Percentiles rank a stretch among this genome's conserved stretches.
Evolutionary conservation across 176 grass and related monocot genomes (phyloP).

Genomic region (Oryza punctata): DNA sequence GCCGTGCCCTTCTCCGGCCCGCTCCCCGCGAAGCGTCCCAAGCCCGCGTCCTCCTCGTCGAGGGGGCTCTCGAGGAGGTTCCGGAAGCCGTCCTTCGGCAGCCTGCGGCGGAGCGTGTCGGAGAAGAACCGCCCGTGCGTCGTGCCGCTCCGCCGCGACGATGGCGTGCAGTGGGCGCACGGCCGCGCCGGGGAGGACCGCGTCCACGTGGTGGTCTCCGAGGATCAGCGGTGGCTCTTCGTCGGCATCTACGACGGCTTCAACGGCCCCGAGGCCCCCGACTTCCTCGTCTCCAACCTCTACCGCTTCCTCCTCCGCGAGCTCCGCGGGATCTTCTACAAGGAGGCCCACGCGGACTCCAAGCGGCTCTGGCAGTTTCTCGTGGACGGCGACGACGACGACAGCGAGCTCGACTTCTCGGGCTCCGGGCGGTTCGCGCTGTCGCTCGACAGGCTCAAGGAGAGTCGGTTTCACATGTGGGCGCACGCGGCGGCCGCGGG

Average conservation of each 20-base stretch:
- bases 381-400: conserved; percentile 60
- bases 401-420: conserved; percentile 68
- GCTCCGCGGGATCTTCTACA: conserved; percentile 82
- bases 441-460: conserved; percentile 66
- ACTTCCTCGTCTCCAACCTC: conserved; percentile 84
- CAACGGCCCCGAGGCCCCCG: conserved; percentile 87
- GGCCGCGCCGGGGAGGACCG: conserved; percentile 87
- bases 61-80: conserved; percentile 54
- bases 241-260: conserved; percentile 97
- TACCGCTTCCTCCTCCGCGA: conserved; percentile 68
- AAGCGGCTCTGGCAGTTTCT: conserved; percentile 82
- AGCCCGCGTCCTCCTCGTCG: conserved; percentile 40
- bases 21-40: conserved; percentile 55
- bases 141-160: conserved; percentile 55
- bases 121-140: conserved; percentile 72
- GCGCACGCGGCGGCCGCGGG: conserved; percentile 39
- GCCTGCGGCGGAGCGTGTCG: conserved; percentile 60
- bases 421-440: conserved; percentile 74
- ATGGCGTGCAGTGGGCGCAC: conserved; percentile 90
- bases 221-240: conserved; percentile 93
- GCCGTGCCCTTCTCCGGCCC: conserved; percentile 73
- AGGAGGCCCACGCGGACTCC: conserved; percentile 29
- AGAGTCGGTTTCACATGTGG: conserved; percentile 49
- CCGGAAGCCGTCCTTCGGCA: conserved; percentile 56
- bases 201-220: conserved; percentile 81